These are phyloP conservation scores for Helotiales sp. DNA, from an alignment of 2,329 filamentous ascomycete genomes.

Conservation along the genomic window DNA sequence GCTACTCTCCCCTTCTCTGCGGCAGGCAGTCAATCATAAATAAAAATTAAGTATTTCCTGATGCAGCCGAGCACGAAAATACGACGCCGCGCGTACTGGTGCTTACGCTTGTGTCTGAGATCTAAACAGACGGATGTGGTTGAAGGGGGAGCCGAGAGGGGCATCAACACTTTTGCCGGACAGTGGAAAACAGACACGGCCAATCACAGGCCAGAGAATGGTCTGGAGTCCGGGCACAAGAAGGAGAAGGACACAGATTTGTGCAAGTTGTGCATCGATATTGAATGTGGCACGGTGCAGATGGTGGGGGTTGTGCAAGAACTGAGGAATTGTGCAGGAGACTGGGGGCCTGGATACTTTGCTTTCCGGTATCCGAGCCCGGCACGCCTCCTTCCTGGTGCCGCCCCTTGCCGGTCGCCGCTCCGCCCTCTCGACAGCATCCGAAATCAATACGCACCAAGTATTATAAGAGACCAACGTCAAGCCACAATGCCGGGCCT, in stretches of 20 bases:
- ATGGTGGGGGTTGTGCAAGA: neutral
- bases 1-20: no score
- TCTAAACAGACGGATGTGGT: neutral
- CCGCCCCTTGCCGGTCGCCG: no score
- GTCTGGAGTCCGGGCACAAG: neutral
- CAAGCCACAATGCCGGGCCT: neutral
- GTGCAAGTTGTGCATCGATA: neutral
- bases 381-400: no score
- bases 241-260: neutral
- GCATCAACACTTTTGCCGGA: no score
- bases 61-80: conserved; percentile 2
- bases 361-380: neutral
- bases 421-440: no score
- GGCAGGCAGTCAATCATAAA: no score
- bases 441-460: no score
- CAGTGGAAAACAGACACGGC: no score
- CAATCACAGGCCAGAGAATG: neutral
- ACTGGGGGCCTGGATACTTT: neutral
- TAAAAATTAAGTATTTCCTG: no score
- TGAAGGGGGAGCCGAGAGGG: neutral
- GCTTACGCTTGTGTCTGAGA: no score
- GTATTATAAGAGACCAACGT: no score
- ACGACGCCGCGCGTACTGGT: neutral
- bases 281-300: neutral
- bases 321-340: neutral